Percentiles rank a stretch among this genome's conserved stretches.
Conservation (phyloP, 176 grass and related monocot species). For the Aegilops longissima region DNA sequence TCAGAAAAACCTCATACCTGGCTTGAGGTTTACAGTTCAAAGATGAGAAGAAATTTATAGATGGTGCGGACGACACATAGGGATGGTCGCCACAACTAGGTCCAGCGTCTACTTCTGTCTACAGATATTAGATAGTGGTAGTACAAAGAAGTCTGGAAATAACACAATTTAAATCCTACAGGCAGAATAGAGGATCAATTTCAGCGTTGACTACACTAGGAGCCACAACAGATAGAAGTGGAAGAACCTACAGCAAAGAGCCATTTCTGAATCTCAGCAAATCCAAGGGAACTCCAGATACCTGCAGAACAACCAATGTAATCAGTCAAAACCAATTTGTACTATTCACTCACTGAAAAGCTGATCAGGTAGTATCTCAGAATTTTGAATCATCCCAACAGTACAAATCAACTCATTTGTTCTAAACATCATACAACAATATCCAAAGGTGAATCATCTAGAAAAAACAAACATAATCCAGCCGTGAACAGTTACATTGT, state of each 20-base stretch:
- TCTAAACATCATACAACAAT: not conserved
- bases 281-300: not conserved
- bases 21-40: too few species aligned
- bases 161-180: not conserved
- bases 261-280: not conserved
- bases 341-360: not conserved
- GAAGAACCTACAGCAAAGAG: not conserved
- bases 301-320: not conserved
- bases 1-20: too few species aligned
- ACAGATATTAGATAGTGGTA: too few species aligned
- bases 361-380: not conserved
- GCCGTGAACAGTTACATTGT: too few species aligned
- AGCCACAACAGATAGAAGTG: not conserved
- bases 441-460: not conserved
- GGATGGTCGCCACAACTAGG: too few species aligned
- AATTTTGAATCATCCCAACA: not conserved
- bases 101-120: too few species aligned
- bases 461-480: too few species aligned
- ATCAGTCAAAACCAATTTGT: not conserved
- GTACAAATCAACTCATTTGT: not conserved
- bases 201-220: not conserved
- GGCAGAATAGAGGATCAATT: not conserved
- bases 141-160: not conserved
- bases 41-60: too few species aligned
- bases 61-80: too few species aligned